Evolutionary conservation across 805 yeast species (phyloP).

Genomic region (Brettanomyces custersianus): DNA sequence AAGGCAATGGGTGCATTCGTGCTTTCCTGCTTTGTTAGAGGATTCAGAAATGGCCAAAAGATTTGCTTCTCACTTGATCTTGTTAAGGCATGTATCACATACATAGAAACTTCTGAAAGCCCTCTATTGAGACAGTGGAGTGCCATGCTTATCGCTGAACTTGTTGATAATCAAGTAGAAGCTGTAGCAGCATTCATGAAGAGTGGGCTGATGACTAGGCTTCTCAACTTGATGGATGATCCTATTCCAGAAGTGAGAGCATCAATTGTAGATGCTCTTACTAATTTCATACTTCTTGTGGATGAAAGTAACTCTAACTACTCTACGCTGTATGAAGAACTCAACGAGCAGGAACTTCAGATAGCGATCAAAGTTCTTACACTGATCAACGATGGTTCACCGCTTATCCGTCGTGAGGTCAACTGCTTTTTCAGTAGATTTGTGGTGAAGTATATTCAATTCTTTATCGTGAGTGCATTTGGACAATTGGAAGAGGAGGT

Average conservation of each 20-base stretch:
- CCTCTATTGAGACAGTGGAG: conserved; percentile 94
- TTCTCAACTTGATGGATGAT: conserved; percentile 58
- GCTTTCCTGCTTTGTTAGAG: conserved; percentile 73
- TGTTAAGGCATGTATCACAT: conserved; percentile 54
- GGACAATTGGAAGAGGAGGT: conserved; percentile 77
- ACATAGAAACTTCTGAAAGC: conserved; percentile 64
- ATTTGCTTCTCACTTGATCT: conserved; percentile 70
- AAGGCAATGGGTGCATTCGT: conserved; percentile 95
- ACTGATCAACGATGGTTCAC: conserved; percentile 78
- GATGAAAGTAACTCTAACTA: conserved; percentile 25
- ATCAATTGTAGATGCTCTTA: conserved; percentile 65
- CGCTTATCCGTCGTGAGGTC: conserved; percentile 80
- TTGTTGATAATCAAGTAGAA: conserved; percentile 65
- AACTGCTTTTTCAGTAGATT: conserved; percentile 69
- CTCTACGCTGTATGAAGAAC: conserved; percentile 26
- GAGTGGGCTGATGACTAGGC: conserved; percentile 49
- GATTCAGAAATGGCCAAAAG: conserved; percentile 71
- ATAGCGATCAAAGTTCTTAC: conserved; percentile 61
- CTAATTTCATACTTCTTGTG: conserved; percentile 46
- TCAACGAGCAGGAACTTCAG: conserved; percentile 59
- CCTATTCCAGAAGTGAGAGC: conserved; percentile 95
- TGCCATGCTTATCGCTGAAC: conserved; percentile 63
- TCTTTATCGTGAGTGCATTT: conserved; percentile 81
- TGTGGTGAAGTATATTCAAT: conserved; percentile 57
- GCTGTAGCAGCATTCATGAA: conserved; percentile 65